Evolutionary conservation across 805 yeast species (phyloP).

Genomic region (Metschnikowia kofuensis): DNA sequence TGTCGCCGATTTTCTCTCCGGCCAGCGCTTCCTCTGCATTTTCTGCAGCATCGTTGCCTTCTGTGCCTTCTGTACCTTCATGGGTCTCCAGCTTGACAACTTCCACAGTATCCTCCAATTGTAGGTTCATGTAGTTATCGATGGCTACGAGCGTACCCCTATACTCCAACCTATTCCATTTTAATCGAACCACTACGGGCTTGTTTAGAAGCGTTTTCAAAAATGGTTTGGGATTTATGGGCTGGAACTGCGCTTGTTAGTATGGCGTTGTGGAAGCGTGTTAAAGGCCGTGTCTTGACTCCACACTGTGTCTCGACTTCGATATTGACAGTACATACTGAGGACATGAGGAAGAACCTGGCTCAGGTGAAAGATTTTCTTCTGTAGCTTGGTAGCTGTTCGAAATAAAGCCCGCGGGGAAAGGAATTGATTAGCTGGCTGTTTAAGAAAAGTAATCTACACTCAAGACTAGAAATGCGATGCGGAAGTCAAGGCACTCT

Average conservation of each 20-base stretch:
- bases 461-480: too few relatives aligned
- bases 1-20: slow-evolving; percentile 56
- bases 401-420: too few relatives aligned
- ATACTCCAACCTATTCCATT: slow-evolving; percentile 90
- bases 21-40: neutral
- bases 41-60: slow-evolving; percentile 27
- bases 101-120: slow-evolving; percentile 56
- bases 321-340: slow-evolving; percentile 5
- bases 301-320: too few relatives aligned
- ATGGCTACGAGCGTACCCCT: slow-evolving; percentile 73
- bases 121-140: slow-evolving; percentile 91
- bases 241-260: slow-evolving; percentile 39
- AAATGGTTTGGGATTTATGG: slow-evolving; percentile 89
- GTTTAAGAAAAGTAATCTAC: too few relatives aligned
- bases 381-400: too few relatives aligned
- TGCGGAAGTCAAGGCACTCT: too few relatives aligned
- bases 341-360: slow-evolving; percentile 1
- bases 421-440: too few relatives aligned
- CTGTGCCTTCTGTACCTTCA: slow-evolving; percentile 26
- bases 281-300: too few relatives aligned
- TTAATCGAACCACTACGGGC: slow-evolving; percentile 71
- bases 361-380: neutral
- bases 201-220: slow-evolving; percentile 71
- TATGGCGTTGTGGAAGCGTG: neutral
- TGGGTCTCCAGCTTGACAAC: slow-evolving; percentile 34